These are phyloP conservation scores for Alternaria gaisen DNA, from an alignment of 2,329 filamentous ascomycete genomes.

Conservation along the genomic window DNA sequence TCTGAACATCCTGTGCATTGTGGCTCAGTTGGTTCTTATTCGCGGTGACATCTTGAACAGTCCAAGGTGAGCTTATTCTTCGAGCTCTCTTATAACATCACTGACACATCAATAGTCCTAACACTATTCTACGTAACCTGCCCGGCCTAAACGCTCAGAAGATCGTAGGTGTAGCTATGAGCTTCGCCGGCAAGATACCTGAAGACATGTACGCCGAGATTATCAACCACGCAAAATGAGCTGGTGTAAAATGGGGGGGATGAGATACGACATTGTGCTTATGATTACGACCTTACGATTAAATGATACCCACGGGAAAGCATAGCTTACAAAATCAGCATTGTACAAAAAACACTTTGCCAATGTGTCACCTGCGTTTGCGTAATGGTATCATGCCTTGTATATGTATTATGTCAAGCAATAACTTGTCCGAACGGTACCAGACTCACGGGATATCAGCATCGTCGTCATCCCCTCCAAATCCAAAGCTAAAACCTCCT, in stretches of 20 bases:
- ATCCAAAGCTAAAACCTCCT: constrained; percentile 68
- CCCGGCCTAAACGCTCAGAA: constrained; percentile 83
- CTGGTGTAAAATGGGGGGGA: not conserved
- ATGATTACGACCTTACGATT: constrained; percentile 19
- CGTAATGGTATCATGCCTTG: not conserved
- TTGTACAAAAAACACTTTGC: not conserved
- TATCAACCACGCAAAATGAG: constrained; percentile 80
- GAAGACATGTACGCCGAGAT: constrained; percentile 91
- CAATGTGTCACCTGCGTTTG: too few species aligned
- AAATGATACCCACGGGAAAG: constrained; percentile 12
- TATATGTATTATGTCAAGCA: not conserved
- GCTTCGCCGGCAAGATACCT: constrained; percentile 88
- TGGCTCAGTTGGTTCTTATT: constrained; percentile 91
- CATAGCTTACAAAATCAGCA: not conserved
- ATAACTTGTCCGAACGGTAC: not conserved
- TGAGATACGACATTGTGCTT: constrained; percentile 5
- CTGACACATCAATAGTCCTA: constrained; percentile 70
- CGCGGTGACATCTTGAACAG: constrained; percentile 83
- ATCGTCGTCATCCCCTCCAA: constrained; percentile 64
- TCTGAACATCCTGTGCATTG: constrained; percentile 94
- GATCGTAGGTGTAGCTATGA: constrained; percentile 84
- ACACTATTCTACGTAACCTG: constrained; percentile 88
- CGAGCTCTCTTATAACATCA: constrained; percentile 11
- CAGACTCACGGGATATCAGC: constrained; percentile 44
- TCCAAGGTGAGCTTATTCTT: constrained; percentile 69